Evolutionary conservation across 2,329 filamentous ascomycete species (phyloP), one percentile per base, ranked within the genome.

Genomic region (Colletotrichum sp.): DNA sequence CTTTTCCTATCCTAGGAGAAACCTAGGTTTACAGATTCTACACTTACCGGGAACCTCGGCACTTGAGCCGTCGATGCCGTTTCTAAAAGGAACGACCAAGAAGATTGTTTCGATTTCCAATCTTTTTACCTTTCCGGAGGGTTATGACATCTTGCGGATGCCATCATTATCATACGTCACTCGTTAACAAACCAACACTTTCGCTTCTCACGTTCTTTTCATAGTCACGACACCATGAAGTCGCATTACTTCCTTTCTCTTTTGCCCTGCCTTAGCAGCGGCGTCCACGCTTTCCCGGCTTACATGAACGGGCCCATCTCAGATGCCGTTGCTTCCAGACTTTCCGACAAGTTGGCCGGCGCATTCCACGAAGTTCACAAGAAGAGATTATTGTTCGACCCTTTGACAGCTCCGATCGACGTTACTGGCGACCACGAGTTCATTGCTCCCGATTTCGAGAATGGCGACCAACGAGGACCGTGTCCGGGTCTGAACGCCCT

Each of bases 401-500:
- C 78, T 1, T 25, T 77, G 67, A 76, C 72, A 6, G 60, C 63
- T 1, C 79, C 79, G 4, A 79, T 80, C 44, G 72, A 80, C 32
- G 74, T 76, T 4, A 36, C 19, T 25, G 75, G 80, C 34, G 39
- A 74, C 9, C 79, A 82, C 67, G 63, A 79, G 55, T 82, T 82
- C n/a, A 65, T 65, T 7, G 70, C 81, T 0, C 81, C 81, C 0
- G 75, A 82, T 44, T 80, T 79, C 28, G 68, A 78, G 15, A 78
- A 71, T 11, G 81, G 81, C 8, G 80, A 78, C 27, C 81, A 79
- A 73, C 39, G 81, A 78, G 15, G 80, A 65, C 36, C 81, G 27
- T 86, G 84, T 39, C 83, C 84, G 1, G 84, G 81, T 2, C 79
- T 86, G n/a, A 85, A 85, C 59, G 80, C 80, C 0, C 68, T 85